These are phyloP conservation scores for Nicotiana tabacum DNA, from an alignment of 257 asterid species.

Conservation along the genomic window DNA sequence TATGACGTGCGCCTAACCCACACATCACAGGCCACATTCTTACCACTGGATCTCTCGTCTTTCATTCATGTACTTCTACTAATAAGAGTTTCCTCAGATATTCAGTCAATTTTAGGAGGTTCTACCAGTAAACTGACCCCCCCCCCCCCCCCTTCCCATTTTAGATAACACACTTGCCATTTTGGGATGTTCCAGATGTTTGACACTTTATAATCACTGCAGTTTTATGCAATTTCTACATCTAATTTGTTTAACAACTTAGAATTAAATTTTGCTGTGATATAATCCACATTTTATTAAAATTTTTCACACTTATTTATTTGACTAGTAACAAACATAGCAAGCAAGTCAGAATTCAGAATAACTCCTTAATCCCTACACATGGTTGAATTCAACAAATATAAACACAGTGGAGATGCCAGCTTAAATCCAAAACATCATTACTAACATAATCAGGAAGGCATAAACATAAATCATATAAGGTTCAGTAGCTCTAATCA, in stretches of 20 bases:
- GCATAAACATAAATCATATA: neutral
- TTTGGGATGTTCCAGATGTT: neutral
- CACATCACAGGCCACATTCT: no score
- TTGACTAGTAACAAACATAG: neutral
- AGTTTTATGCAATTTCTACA: neutral
- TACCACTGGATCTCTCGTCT: neutral
- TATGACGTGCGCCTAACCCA: no score
- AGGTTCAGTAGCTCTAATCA: neutral
- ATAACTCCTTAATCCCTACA: neutral
- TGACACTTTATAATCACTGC: neutral
- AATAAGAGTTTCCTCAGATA: neutral
- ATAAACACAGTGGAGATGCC: neutral
- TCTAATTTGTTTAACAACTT: neutral
- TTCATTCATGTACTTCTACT: neutral
- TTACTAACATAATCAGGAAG: neutral
- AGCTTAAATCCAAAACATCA: neutral
- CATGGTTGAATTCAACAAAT: neutral
- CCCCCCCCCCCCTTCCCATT: neutral
- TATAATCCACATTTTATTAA: neutral
- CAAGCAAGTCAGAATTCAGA: neutral
- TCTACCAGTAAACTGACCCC: neutral
- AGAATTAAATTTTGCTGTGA: neutral
- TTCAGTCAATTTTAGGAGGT: neutral
- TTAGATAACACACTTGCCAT: neutral
- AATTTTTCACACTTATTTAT: neutral